Evolutionary conservation across 306 rosid genomes (phyloP), one percentile per base, ranked within the genome.

Genomic region (Cicer cuneatum): DNA sequence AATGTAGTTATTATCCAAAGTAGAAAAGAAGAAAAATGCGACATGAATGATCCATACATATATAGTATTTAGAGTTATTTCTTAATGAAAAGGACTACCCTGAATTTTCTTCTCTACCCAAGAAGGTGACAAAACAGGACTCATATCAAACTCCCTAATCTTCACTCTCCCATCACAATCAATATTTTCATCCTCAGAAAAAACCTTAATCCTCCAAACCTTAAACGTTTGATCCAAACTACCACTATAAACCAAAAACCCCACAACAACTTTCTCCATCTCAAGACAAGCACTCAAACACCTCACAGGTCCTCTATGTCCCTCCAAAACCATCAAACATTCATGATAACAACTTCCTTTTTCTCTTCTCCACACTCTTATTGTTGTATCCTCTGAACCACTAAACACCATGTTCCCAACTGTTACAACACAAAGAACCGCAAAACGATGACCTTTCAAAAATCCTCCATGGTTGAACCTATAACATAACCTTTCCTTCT

Each of bases 301-400:
- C 16, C 84, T 86, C 62, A 91, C 97, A 1, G 94, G 95, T 7
- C 95, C 97, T 68, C 95, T 82, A 12, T 91, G 97, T 5, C 97
- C 95, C 41, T 91, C 94, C 40, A 91, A 61, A 59, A 91, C 92
- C 0, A 84, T 85, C 76, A 89, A 75, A 72, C 94, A 89, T 62
- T 91, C 92, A 78, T 89, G 97, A 69, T 86, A 86, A 42, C 85
- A 89, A 41, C 87, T 82, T 7, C 85, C 90, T 66, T 86, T 87
- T 43, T 83, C 91, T 70, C 92, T 89, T 42, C 78, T 80, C 97
- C 97, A 91, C 8, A 87, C 84, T 76, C 91, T 72, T 63, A 89
- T 87, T 0, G 91, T 89, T 0, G 97, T 89, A 11, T 91, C 97
- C 76, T 91, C 95, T 0, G 95, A 91, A 0, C 97, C 97, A 16